Evolutionary conservation across 352 stramenopile genomes (phyloP).

Genomic region (Aphanomyces cochlioides): DNA sequence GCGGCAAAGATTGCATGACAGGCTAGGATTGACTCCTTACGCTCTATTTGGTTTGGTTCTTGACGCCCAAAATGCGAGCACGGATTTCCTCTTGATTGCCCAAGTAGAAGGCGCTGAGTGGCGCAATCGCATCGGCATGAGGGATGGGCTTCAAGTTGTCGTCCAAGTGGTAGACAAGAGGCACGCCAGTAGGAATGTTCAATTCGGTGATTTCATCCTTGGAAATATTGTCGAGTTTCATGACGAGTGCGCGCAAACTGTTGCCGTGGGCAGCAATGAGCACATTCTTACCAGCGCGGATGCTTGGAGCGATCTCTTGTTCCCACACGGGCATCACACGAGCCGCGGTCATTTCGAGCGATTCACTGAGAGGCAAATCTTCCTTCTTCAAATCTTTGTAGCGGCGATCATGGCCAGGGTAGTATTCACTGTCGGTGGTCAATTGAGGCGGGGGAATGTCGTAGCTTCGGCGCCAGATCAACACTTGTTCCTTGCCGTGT

Average conservation of each 20-base stretch:
- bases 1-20: too few relatives aligned
- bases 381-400: slow-evolving; percentile 84
- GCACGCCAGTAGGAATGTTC: slow-evolving; percentile 90
- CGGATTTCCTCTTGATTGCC: slow-evolving; percentile 97
- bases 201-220: slow-evolving; percentile 92
- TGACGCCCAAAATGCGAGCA: slow-evolving; percentile 94
- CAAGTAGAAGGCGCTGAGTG: slow-evolving; percentile 73
- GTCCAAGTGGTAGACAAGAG: slow-evolving; percentile 86
- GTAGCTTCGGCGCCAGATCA: slow-evolving; percentile 97
- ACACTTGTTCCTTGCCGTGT: slow-evolving; percentile 89
- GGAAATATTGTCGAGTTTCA: slow-evolving; percentile 92
- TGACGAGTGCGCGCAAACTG: slow-evolving; percentile 89
- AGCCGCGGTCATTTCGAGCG: slow-evolving; percentile 90
- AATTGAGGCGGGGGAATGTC: slow-evolving; percentile 95
- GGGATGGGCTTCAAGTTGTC: slow-evolving; percentile 81
- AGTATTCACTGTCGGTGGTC: slow-evolving; percentile 88
- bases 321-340: slow-evolving; percentile 91
- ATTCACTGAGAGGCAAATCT: slow-evolving; percentile 90
- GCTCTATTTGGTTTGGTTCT: slow-evolving; percentile 95
- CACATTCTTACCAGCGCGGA: slow-evolving; percentile 92
- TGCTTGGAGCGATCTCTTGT: slow-evolving; percentile 85
- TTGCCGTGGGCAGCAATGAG: slow-evolving; percentile 95
- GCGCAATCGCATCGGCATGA: slow-evolving; percentile 80
- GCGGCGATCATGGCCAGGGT: slow-evolving; percentile 87
- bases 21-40: too few relatives aligned